Base-by-base conservation (phyloP, 2,329 filamentous ascomycete species). In the Leptographium radiaticola region DNA sequence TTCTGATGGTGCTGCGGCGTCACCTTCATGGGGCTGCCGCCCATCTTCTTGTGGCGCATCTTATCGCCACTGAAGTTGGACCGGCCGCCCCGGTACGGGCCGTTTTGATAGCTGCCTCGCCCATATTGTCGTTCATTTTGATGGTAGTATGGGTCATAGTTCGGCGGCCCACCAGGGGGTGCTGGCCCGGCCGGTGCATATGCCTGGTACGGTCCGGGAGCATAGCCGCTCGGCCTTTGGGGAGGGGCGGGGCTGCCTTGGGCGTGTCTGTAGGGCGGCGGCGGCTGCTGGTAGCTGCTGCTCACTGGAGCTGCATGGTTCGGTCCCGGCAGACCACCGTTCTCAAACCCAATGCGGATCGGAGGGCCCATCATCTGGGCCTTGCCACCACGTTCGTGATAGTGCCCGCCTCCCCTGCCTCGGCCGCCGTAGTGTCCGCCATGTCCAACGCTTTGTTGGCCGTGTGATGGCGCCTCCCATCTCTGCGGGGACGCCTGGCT, bases 301-400 rank as follows among this genome's bases (percentile, higher is more conserved):
- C 71, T 71, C 66, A 70, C 68, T 66, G 71, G 71, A 61, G 75
- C 68, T 49, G 73, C 68, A 49, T 71, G 68, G 55, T 76, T 70
- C 52, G 62, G 64, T 47, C 59, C 56, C 36, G 60, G 61, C 18
- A 57, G 30, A 7, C 36, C 58, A 51, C 53, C 55, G 20, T 50
- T 59, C 49, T 79, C 75, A 65, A 76, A 77, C 4, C 75, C 75
- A 69, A 78, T 76, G 53, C 71, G 71, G 58, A 80, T 75, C 2
- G 75, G 75, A 38, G 75, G 74, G 0, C 73, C 79, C 77, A 75
- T 76, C 60, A 73, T 68, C 63, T 64, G 66, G 1, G 63, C 57
- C 52, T 66, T 66, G 65, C 67, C 63, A 34, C 69, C 65, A 40
- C 68, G 66, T 52, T 62, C 62, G 57, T 73, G 70, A 51, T 71